Evolutionary conservation across 164 flowering plant genomes (phyloP), one percentile per base, ranked within the genome.

Genomic region (Pachysandra terminalis): DNA sequence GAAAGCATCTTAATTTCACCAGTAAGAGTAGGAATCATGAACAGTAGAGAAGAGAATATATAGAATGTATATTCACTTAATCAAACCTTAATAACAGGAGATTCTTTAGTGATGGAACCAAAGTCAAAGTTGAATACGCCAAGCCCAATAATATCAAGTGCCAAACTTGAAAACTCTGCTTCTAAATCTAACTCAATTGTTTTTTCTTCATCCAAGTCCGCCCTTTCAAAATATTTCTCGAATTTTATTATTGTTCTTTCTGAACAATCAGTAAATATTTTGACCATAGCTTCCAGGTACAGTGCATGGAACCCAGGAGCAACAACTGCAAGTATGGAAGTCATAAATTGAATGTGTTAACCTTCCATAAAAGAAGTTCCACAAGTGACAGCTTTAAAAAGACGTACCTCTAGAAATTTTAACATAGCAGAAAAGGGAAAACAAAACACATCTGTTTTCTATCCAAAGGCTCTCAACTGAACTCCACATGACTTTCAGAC

Each of bases 81-180:
- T 40, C 69, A 66, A 57, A 90, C 97, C 97, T 95, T 82, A 76
- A 95, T 95, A 12, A 95, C 96, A 10, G 97, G 97, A 70, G 98
- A 95, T 78, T 95, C 97, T 79, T 92, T 89, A 19, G 94, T 90
- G 41, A 95, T 87, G 64, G 97, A 95, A 74, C 97, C 96, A 78
- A 95, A 95, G 80, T 90, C 97, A 79, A 83, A 89, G 82, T 95
- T 95, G 79, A 95, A 95, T 68, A 95, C 91, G 48, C 94, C 85
- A 65, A 95, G 92, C 48, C 97, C 97, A 74, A 95, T 92, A 49
- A 95, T 89, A 75, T 92, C 98, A 68, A 95, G 96, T 45, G 97
- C 97, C 81, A 95, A 87, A 81, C 81, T 95, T 62, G 97, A 92
- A 77, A 95, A 95, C 71, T 95, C 98, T 62, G 96, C 92, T 79